Conservation (phyloP, 1,284 basidiomycete genomes). For the Rhodotorula sp. region DNA sequence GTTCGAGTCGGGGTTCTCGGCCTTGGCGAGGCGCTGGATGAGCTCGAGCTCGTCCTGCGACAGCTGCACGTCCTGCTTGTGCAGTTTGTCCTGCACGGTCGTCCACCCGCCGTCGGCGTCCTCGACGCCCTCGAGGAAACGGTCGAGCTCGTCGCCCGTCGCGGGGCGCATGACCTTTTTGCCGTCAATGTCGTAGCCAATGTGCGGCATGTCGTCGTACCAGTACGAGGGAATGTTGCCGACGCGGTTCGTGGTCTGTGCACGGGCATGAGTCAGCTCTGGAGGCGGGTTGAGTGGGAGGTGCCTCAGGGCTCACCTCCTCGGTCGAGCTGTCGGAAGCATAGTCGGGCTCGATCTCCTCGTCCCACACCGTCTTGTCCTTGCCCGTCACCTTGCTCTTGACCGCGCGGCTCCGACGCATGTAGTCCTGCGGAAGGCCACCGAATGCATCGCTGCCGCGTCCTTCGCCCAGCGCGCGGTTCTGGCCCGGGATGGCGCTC, state of each 20-base stretch:
- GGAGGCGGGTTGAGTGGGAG: constrained; percentile 15
- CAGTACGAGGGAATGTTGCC: constrained; percentile 96
- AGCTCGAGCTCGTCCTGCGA: constrained; percentile 92
- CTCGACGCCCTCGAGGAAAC: constrained; percentile 91
- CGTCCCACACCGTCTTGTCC: constrained; percentile 79
- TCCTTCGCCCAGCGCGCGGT: constrained; percentile 51
- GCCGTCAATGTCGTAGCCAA: constrained; percentile 95
- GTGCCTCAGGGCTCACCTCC: constrained; percentile 62
- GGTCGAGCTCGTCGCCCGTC: constrained; percentile 94
- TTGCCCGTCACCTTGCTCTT: constrained; percentile 82
- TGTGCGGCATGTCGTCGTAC: constrained; percentile 99
- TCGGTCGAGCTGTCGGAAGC: constrained; percentile 97
- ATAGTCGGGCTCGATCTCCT: constrained; percentile 93
- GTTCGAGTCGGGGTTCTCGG: constrained; percentile 84
- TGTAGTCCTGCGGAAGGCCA: constrained; percentile 48
- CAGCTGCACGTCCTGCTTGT: constrained; percentile 82
- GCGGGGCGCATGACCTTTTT: constrained; percentile 92
- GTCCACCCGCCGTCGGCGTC: constrained; percentile 86
- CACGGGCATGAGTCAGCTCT: background rate
- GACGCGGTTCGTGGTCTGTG: constrained; percentile 84
- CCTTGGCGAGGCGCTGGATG: constrained; percentile 82
- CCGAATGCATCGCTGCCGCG: constrained; percentile 38
- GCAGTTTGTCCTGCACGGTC: constrained; percentile 85
- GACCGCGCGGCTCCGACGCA: constrained; percentile 52
- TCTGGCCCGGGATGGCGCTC: constrained; percentile 39